Base-by-base conservation (phyloP, 345 rosid genomes). In the Eucalyptus victrix region DNA sequence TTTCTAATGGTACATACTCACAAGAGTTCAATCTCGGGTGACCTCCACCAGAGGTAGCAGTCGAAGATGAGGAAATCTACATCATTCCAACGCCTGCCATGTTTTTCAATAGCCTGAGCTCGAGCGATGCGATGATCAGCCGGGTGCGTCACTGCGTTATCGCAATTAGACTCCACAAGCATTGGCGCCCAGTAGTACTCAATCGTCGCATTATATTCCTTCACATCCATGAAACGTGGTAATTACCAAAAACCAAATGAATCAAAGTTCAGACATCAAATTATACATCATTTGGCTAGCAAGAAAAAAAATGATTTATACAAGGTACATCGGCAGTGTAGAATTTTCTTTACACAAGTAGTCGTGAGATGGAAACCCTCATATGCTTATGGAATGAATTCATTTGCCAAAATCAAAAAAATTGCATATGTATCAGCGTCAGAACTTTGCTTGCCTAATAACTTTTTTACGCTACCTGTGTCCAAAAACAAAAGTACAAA, bases 151-250 rank as follows among this genome's bases (percentile, higher is more conserved):
- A 92, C 92, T 3, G 98, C 97, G 56, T 97, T 95, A 62, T 97
- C 99, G 2, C 98, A 95, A 93, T 97, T 97, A 12, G 99, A 97
- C 93, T 97, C 98, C 42, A 97, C 98, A 54, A 97, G 90, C 91
- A 97, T 92, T 32, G 99, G 99, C 6, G 98, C 96, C 99, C 99
- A 97, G 72, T 95, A 97, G 90, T 94, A 97, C 89, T 97, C 98
- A n/a, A 97, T 93, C 8, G 97, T 93, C 6, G 97, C 97, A 90
- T 97, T 97, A 86, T 97, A 96, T 89, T 96, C 98, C 99, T 97
- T 9, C 58, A 86, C 21, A n/a, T 86, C 6, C 30, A 18, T n/a
- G 5, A 72, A 72, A 34, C 13, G 1, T 9, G 14, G 8, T 37
- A 10, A 34, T 9, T 37, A 12, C 3, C 81, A 72, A 34, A 34